Conservation (phyloP, 2,329 filamentous ascomycete species). For the Pleoardoris graminearum region DNA sequence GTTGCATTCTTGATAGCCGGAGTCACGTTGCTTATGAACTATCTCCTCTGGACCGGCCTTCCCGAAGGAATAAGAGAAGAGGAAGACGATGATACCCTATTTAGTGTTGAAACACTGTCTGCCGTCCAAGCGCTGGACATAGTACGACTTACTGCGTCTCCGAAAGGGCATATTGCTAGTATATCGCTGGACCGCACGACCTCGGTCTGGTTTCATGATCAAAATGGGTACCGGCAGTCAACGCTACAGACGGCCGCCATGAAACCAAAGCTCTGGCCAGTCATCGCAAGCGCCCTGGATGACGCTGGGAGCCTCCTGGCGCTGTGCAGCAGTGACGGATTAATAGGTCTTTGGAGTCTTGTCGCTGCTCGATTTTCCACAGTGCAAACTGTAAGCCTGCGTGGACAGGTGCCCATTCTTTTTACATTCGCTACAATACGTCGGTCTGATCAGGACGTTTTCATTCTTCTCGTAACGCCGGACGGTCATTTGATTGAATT, state of each 20-base stretch:
- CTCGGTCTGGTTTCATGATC: slow-evolving; percentile 59
- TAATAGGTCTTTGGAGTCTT: slow-evolving; percentile 67
- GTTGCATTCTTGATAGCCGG: slow-evolving; percentile 66
- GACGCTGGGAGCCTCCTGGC: slow-evolving; percentile 67
- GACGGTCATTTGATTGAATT: slow-evolving; percentile 67
- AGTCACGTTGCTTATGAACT: slow-evolving; percentile 72
- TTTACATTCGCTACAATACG: slow-evolving; percentile 56
- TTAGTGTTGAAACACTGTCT: slow-evolving; percentile 64
- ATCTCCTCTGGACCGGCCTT: slow-evolving; percentile 69
- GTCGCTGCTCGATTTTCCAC: slow-evolving; percentile 60
- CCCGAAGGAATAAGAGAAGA: slow-evolving; percentile 50
- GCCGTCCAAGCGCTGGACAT: slow-evolving; percentile 72
- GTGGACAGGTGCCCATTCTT: slow-evolving; percentile 65
- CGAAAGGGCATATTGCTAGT: slow-evolving; percentile 68
- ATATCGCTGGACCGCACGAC: slow-evolving; percentile 72
- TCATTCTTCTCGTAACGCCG: slow-evolving; percentile 61
- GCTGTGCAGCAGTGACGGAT: slow-evolving; percentile 62
- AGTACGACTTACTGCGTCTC: slow-evolving; percentile 64
- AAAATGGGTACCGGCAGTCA: slow-evolving; percentile 33
- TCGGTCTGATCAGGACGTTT: slow-evolving; percentile 31
- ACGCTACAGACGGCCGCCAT: slow-evolving; percentile 37
- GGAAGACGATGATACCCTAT: slow-evolving; percentile 54
- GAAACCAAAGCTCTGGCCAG: slow-evolving; percentile 46
- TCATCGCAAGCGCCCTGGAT: slow-evolving; percentile 67
- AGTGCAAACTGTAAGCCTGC: slow-evolving; percentile 56